Conservation (phyloP, 2,329 filamentous ascomycete species). For the Paraconiothyrium brasiliense region DNA sequence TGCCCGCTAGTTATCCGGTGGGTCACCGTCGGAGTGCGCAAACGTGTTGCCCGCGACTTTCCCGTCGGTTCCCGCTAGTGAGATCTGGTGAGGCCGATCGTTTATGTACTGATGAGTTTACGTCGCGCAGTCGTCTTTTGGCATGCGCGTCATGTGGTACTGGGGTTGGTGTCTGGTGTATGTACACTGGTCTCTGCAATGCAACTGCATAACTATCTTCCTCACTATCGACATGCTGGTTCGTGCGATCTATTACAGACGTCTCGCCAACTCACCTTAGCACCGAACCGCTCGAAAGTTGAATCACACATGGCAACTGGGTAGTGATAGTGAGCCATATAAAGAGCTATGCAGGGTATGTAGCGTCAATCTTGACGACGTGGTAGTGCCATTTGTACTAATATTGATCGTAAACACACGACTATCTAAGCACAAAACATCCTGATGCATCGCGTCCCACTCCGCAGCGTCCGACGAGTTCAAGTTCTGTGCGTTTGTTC, state of each 20-base stretch:
- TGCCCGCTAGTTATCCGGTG: conserved; percentile 13
- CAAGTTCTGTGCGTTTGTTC: neutral
- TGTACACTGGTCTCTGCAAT: no score
- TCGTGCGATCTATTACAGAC: no score
- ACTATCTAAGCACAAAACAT: neutral
- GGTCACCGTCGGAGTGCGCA: conserved; percentile 4
- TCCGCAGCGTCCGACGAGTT: neutral
- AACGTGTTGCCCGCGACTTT: conserved; percentile 3
- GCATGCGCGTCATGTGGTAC: no score
- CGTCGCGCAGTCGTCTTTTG: neutral
- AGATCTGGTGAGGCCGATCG: neutral
- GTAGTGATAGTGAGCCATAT: neutral
- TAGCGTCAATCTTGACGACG: neutral
- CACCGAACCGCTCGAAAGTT: no score
- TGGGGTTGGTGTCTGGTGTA: no score
- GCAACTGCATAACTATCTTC: no score
- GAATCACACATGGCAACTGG: neutral
- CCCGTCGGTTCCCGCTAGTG: conserved; percentile 11
- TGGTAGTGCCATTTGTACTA: neutral
- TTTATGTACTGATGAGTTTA: neutral
- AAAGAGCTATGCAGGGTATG: neutral
- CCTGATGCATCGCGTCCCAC: neutral
- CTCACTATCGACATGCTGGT: no score
- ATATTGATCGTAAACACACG: neutral
- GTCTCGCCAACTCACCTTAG: no score